Evolutionary conservation across 805 yeast genomes (phyloP).

Genomic region (Kuraishia floccosa): DNA sequence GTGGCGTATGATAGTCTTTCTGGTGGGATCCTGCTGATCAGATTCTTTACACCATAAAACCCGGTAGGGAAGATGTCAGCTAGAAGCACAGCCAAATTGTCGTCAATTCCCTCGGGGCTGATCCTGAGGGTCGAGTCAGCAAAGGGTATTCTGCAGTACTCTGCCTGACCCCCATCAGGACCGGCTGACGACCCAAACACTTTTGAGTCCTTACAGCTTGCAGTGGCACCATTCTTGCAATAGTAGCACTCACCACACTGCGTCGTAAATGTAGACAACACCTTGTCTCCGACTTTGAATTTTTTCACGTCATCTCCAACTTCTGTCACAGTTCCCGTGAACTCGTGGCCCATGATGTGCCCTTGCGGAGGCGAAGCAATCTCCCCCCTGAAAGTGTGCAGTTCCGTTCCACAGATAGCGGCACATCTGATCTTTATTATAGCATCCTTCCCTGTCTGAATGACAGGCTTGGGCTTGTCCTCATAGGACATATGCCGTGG

Average conservation of each 20-base stretch:
- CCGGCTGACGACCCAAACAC: conserved; percentile 45
- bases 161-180: conserved; percentile 53
- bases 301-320: conserved; percentile 20
- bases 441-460: conserved; percentile 27
- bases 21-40: conserved; percentile 25
- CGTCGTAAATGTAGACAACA: conserved; percentile 36
- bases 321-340: conserved; percentile 28
- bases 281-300: conserved; percentile 32
- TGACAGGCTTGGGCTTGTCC: conserved; percentile 24
- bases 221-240: conserved; percentile 41
- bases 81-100: conserved; percentile 39
- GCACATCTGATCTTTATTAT: conserved; percentile 33
- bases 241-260: conserved; percentile 54
- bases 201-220: conserved; percentile 40
- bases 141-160: conserved; percentile 45
- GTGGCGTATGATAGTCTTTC: conserved; percentile 22
- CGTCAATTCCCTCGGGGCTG: conserved; percentile 28
- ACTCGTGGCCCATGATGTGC: conserved; percentile 40
- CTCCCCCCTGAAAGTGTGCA: conserved; percentile 44
- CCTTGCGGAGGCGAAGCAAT: conserved; percentile 24
- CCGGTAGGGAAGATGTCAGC: conserved; percentile 60
- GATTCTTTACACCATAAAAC: conserved; percentile 43
- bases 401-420: conserved; percentile 45
- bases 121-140: conserved; percentile 39
- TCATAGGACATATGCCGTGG: conserved; percentile 28